Conservation (phyloP, 2,329 filamentous ascomycete species). For the Beauveria medogensis region DNA sequence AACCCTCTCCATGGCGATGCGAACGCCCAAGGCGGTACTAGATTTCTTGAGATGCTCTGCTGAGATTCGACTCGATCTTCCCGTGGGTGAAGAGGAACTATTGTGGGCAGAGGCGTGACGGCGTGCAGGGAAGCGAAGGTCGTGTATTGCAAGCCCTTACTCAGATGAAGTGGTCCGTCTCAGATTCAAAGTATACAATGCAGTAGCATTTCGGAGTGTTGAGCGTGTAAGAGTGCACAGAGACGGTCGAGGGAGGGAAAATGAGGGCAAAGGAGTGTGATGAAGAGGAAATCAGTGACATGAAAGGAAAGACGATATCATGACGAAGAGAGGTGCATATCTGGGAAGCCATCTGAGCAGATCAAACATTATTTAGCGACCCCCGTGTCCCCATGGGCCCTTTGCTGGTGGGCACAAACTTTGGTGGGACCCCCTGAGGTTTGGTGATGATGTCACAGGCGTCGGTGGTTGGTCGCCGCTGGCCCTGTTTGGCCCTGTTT, state of each 20-base stretch:
- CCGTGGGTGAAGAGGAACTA: background rate
- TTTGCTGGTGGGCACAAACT: background rate
- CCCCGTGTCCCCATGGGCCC: background rate
- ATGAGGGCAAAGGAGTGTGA: background rate
- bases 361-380: background rate
- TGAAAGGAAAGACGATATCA: background rate
- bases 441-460: slow-evolving; percentile 7
- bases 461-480: background rate
- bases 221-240: background rate
- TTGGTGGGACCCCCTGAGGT: slow-evolving; percentile 7
- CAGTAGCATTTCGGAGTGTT: background rate
- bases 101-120: background rate
- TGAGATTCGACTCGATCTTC: background rate
- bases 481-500: background rate
- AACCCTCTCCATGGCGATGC: background rate
- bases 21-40: background rate
- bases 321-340: background rate
- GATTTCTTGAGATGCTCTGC: background rate
- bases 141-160: background rate
- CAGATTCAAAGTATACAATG: background rate
- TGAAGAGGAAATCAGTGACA: background rate
- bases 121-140: background rate
- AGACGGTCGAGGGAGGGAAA: background rate
- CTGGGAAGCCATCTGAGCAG: background rate
- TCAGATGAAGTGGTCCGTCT: background rate